Base-by-base conservation (phyloP, 1,284 basidiomycete genomes). In the Irpex rosettiformis region DNA sequence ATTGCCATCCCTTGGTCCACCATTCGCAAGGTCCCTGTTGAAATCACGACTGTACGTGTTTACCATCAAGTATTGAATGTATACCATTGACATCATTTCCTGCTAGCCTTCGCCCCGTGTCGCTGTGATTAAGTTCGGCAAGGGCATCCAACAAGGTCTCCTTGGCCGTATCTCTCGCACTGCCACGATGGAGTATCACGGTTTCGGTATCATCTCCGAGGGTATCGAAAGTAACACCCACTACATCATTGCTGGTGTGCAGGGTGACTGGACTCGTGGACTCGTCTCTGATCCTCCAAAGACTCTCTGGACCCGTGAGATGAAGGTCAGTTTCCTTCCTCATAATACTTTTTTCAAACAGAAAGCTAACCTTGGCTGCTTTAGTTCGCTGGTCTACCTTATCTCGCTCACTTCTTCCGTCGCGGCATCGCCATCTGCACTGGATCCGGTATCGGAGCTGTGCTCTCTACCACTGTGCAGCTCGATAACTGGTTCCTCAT, bases 141-240 rank as follows among this genome's bases (percentile, higher is more conserved):
- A 84, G 56, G 84, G 84, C 33, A 85, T 87, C 80, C 83, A 85
- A 67, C 84, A 86, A 67, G 85, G 84, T 22, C 75, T 86, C 54
- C 71, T 86, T 51, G 79, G 82, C 63, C 79, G 85, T 62, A 84
- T 87, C 66, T 81, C 80, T 68, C 82, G 83, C 70, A 77, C 77
- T 63, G 77, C 80, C 29, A 73, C 84, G 55, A 75, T 82, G 75
- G 84, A 86, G 68, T 86, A 85, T 65, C 84, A 86, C 65, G 82
- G 82, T 10, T 86, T 86, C 67, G 84, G 84, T 56, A 84, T 83
- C 66, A 81, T 86, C 60, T 84, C 82, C 78, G 82, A 84, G 65
- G 84, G 84, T 2, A 77, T 73, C 33, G 67, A 83, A 53, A 74
- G 83, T 16, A 77, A 79, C 48, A 75, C 79, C 58, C 85, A 87